Evolutionary conservation across 495 filamentous ascomycete species (phyloP), one percentile per base, ranked within the genome.

Genomic region (Hypoxylon perforatum): DNA sequence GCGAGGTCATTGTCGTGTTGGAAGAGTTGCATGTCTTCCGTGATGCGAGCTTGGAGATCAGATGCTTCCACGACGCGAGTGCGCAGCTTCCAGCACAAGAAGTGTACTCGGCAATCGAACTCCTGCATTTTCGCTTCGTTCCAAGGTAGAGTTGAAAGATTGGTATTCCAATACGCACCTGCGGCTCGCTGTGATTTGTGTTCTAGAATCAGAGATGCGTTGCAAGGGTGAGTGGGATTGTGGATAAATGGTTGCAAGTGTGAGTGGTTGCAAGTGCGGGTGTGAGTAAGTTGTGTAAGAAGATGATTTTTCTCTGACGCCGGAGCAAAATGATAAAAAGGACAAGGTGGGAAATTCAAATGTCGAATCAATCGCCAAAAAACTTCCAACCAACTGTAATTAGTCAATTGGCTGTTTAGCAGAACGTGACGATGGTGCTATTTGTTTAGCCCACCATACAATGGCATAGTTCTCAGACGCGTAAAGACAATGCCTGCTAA

Each of bases 21-120:
- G 41, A 67, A 53, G 3, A 17, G 0, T 0, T 25, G 9, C 4
- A 63, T 18, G n/a, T 67, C 65, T 0, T 42, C 9, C 1, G 14
- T 3, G 22, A 67, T 58, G 8, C 11, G 25, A 2, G 15, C 4
- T 30, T 67, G 64, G n/a, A 62, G 5, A 12, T 15, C 10, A 0
- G 63, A 21, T 1, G 33, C 1, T 0, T 25, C 9, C 7, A 2
- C 19, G 1, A 65, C 36, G 3, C 23, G 18, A 4, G 1, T 10
- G 22, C 63, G 55, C 30, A 65, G 12, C 15, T 44, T 30, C 0
- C 17, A 11, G 23, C 25, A 28, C 25, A 28, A 28, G 25, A 28
- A 28, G 25, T 28, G 25, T 3, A 3, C 47, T 14, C 35, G 49
- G n/a, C 0, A 65, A 3, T 11, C 41, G 1, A 11, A 44, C 4